Conservation (phyloP, 257 asterid genomes). For the Prunella vulgaris region DNA sequence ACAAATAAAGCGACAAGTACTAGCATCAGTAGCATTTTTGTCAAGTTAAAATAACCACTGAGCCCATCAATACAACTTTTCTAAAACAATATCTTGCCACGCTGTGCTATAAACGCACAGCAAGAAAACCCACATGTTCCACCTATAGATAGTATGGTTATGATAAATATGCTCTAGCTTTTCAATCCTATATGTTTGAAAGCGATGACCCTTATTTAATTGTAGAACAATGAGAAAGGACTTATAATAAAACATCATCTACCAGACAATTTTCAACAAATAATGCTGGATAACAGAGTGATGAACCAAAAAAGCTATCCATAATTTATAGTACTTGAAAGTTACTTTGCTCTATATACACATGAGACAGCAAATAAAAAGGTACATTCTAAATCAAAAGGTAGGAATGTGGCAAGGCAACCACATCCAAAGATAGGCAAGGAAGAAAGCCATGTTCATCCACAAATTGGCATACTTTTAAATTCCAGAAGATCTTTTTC, state of each 20-base stretch:
- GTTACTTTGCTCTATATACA: neutral
- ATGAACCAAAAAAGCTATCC: neutral
- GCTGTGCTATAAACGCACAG: neutral
- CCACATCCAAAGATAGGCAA: neutral
- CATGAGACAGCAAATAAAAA: neutral
- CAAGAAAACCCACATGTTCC: slow-evolving; percentile 1
- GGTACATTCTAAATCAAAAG: slow-evolving; percentile 5
- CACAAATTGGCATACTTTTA: neutral
- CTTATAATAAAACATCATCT: neutral
- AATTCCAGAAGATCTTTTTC: neutral
- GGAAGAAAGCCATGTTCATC: neutral
- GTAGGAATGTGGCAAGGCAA: neutral
- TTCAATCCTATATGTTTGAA: neutral
- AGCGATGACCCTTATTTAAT: neutral
- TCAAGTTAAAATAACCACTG: too few relatives aligned
- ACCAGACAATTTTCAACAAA: neutral
- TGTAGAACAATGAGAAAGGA: neutral
- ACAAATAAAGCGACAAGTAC: too few relatives aligned
- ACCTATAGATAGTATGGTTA: neutral
- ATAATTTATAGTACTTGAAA: neutral
- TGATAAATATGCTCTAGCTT: neutral
- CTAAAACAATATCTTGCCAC: neutral
- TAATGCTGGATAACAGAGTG: neutral
- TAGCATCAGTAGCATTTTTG: too few relatives aligned
- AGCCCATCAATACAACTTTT: too few relatives aligned